phyloP scores from a whole-genome alignment of 805 yeast species.

The Metschnikowia sp. region DNA sequence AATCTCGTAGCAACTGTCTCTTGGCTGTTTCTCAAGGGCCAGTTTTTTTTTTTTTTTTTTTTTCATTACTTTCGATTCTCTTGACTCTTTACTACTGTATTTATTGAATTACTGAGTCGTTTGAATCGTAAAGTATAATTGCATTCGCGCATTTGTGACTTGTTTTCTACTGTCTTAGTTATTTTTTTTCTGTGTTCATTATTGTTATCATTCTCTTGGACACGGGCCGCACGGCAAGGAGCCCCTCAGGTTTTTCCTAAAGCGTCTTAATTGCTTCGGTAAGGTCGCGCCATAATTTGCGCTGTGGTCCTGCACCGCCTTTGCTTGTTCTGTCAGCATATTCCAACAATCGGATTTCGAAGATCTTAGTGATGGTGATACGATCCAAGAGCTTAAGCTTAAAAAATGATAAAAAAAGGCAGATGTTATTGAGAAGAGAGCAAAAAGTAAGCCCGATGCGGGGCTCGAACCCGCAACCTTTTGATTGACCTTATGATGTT shows the following conservation, averaged over 20 bases:
- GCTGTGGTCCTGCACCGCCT: no score
- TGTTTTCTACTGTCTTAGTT: not conserved
- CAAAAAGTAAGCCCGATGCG: slow-evolving; percentile 21
- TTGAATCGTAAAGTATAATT: not conserved
- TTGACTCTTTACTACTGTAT: not conserved
- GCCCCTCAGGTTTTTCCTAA: not conserved
- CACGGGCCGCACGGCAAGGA: not conserved
- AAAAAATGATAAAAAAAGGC: no score
- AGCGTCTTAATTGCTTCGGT: not conserved
- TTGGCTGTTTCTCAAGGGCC: no score
- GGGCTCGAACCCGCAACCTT: slow-evolving; percentile 26
- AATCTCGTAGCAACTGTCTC: no score
- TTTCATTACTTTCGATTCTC: no score
- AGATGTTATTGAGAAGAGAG: no score
- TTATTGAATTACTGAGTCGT: not conserved
- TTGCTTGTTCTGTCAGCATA: no score
- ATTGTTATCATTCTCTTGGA: not conserved
- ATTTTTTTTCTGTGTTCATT: not conserved
- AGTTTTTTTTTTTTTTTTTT: no score
- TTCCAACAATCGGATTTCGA: not conserved
- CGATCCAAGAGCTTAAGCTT: no score
- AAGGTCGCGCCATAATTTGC: not conserved
- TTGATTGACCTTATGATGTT: slow-evolving; percentile 21
- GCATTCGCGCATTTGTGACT: not conserved
- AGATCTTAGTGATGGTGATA: not conserved